Percentiles rank a stretch among this genome's conserved stretches.
These are phyloP conservation scores for Teratosphaeria destructans DNA, from an alignment of 2,329 filamentous ascomycete genomes.

Conservation along the genomic window DNA sequence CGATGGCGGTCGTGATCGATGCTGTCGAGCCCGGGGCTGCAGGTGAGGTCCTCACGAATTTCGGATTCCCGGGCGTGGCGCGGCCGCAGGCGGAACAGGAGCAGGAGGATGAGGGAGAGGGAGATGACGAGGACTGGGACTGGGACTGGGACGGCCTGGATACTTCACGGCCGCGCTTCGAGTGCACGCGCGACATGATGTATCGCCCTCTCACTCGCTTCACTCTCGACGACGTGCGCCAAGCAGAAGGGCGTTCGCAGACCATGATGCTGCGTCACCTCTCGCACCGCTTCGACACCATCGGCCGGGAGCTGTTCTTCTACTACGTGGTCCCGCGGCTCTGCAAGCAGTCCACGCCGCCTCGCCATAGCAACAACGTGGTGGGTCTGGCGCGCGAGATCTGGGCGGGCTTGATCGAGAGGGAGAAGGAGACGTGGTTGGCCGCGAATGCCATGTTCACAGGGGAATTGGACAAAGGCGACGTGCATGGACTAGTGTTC, in stretches of 20 bases:
- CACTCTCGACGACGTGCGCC: slow-evolving; percentile 6
- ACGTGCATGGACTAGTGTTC: slow-evolving; percentile 6
- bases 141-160: slow-evolving; percentile 2
- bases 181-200: slow-evolving; percentile 6
- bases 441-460: slow-evolving; percentile 3
- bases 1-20: not conserved
- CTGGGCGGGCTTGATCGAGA: slow-evolving; percentile 6
- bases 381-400: slow-evolving; percentile 5
- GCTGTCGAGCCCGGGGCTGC: not conserved
- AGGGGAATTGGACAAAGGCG: slow-evolving; percentile 9
- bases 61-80: not conserved
- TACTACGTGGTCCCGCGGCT: slow-evolving; percentile 12
- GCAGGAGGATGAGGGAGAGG: not conserved
- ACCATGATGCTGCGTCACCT: slow-evolving; percentile 11
- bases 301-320: slow-evolving; percentile 10
- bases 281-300: slow-evolving; percentile 9
- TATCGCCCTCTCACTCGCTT: slow-evolving; percentile 12
- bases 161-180: slow-evolving; percentile 7
- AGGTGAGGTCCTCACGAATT: not conserved
- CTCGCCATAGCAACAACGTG: slow-evolving; percentile 6
- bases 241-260: slow-evolving; percentile 9
- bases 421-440: slow-evolving; percentile 6
- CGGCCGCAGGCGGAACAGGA: not conserved
- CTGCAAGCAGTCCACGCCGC: slow-evolving; percentile 7
- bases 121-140: not conserved